These are phyloP conservation scores for Aphanomyces invadans DNA, from an alignment of 352 stramenopile species.

Conservation along the genomic window DNA sequence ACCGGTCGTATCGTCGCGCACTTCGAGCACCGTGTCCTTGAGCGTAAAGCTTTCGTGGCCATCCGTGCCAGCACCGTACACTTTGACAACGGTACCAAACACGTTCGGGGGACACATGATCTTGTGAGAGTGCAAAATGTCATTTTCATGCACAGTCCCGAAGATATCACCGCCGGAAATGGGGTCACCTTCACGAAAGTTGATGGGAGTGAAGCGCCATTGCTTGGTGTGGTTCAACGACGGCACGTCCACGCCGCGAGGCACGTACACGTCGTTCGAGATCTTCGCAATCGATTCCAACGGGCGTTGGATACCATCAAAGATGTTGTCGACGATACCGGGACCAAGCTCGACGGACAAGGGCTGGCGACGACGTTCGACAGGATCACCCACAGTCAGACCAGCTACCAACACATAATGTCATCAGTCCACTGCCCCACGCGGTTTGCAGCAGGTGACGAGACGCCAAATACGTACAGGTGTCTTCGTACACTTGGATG, in stretches of 20 bases:
- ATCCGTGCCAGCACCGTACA: constrained; percentile 94
- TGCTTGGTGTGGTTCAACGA: constrained; percentile 89
- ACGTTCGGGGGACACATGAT: constrained; percentile 99
- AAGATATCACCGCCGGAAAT: constrained; percentile 98
- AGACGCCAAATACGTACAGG: constrained; percentile 36
- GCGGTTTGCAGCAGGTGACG: neutral
- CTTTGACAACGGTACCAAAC: constrained; percentile 97
- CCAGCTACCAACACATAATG: constrained; percentile 47
- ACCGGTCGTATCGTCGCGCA: constrained; percentile 94
- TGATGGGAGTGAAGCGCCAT: constrained; percentile 94
- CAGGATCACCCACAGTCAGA: constrained; percentile 97
- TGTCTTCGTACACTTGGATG: constrained; percentile 99
- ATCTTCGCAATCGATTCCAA: constrained; percentile 94
- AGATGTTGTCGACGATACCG: constrained; percentile 99
- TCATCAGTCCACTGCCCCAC: neutral
- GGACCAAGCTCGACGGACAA: constrained; percentile 98
- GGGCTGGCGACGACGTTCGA: constrained; percentile 95
- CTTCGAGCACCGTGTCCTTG: constrained; percentile 97
- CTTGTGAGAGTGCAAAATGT: constrained; percentile 97
- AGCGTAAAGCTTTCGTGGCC: constrained; percentile 95
- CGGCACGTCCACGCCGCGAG: constrained; percentile 93
- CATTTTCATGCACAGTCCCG: constrained; percentile 97
- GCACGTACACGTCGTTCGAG: constrained; percentile 96
- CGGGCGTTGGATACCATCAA: constrained; percentile 99
- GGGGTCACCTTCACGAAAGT: constrained; percentile 89